These are phyloP conservation scores for Fraxinus sp. DNA, from an alignment of 305 asterid species.

Conservation along the genomic window DNA sequence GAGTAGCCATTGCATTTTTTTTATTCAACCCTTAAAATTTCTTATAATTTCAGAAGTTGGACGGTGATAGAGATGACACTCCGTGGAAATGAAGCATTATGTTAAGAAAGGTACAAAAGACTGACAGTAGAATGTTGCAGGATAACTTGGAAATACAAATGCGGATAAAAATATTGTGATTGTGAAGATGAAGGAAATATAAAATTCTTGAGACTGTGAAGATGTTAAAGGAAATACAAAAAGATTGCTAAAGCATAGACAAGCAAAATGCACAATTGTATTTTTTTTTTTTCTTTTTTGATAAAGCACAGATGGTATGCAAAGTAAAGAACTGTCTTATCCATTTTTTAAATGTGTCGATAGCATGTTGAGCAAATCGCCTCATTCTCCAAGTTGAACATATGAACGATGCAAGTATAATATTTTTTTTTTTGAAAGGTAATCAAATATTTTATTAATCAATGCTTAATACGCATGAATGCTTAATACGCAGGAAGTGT, in stretches of 20 bases:
- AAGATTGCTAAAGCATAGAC: neutral
- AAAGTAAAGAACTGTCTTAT: neutral
- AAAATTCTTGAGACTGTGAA: neutral
- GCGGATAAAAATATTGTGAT: neutral
- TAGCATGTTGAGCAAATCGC: neutral
- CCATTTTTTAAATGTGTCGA: neutral
- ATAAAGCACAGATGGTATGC: neutral
- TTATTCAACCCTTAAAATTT: neutral
- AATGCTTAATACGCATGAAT: no score
- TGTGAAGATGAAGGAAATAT: neutral
- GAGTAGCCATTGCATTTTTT: neutral
- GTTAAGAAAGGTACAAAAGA: neutral
- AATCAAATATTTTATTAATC: no score
- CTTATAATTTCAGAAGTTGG: neutral
- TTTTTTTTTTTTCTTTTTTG: neutral
- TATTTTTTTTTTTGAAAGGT: no score
- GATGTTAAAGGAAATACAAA: neutral
- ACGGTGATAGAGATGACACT: neutral
- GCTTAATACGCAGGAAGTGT: no score
- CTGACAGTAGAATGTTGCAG: neutral
- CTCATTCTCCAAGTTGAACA: conserved; percentile 3
- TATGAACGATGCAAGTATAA: conserved; percentile 7
- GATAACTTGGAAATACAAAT: neutral
- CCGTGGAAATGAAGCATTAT: neutral
- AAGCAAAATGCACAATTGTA: neutral